Evolutionary conservation across 805 yeast genomes (phyloP), one percentile per base, ranked within the genome.

Genomic region (Tetrapisispora phaffii): DNA sequence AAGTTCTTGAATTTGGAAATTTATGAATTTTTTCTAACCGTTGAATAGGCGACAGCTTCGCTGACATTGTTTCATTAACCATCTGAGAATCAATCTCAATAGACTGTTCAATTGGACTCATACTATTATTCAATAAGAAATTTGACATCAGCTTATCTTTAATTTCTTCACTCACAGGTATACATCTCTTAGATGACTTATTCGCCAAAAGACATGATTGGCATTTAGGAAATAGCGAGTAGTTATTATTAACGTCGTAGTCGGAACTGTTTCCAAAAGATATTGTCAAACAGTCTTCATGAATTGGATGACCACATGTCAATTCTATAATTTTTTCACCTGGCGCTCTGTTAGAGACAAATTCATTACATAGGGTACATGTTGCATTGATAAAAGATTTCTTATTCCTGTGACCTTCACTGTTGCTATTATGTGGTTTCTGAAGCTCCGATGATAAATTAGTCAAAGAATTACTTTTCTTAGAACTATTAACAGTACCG

Each of bases 231-330:
- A 61, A 60, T 32, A 56, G 35, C 3, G 58, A 49, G 36, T 52
- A 45, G n/a, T 58, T 41, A 31, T 57, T 55, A 10, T 44, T 36
- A 1, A 44, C 17, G 4, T 37, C 42, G 7, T 41, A 29, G 22
- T 38, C 46, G 4, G 39, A 17, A 17, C 50, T 28, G 20, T 39
- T 45, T 4, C 63, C 70, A 54, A 71, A 56, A 20, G 67, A 67
- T 7, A 77, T 56, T 2, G 62, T 47, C 15, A 79, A 65, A 55
- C 87, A 80, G 45, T 77, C 76, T 42, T 76, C 80, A 56, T 80
- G 87, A 34, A 72, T 66, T 37, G 65, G 59, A 55, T 80, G 84
- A 1, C 72, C 74, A 60, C 87, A 80, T 34, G 58, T 59, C 28
- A 80, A 62, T 45, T 70, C 72, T 13, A 79, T 59, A 1, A 77